These are phyloP conservation scores for Aspergillus calidoustus DNA, from an alignment of 2,329 filamentous ascomycete genomes.

Conservation along the genomic window DNA sequence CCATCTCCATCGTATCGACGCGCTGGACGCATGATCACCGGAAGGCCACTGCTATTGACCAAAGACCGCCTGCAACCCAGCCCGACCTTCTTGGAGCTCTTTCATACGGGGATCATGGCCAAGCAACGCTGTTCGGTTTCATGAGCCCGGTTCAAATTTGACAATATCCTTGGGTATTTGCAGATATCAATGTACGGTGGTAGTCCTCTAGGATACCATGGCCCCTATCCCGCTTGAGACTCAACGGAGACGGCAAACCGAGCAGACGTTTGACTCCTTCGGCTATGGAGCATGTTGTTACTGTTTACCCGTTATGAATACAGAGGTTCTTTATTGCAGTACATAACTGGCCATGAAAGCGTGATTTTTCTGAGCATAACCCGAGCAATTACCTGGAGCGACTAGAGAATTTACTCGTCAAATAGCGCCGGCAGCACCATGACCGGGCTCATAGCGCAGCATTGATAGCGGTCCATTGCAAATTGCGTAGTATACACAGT, in stretches of 20 bases:
- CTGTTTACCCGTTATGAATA: conserved; percentile 7
- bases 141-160: conserved; percentile 5
- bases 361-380: neutral
- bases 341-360: conserved; percentile 1
- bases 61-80: neutral
- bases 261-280: conserved; percentile 2
- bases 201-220: conserved; percentile 2
- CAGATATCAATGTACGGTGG: conserved; percentile 1
- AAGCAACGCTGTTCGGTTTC: neutral
- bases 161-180: conserved; percentile 4
- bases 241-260: conserved; percentile 1
- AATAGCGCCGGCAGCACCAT: neutral
- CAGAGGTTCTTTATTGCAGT: neutral
- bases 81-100: no score
- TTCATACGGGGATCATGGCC: conserved; percentile 1
- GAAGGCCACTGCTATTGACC: conserved; percentile 8
- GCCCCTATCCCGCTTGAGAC: neutral
- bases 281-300: conserved; percentile 1
- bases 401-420: neutral
- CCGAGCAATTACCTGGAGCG: neutral
- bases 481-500: neutral
- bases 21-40: neutral
- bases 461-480: neutral
- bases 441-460: neutral
- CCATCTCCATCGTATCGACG: neutral